Evolutionary conservation across 192 early-diverging fungal genomes (phyloP).

Genomic region (Mortierella antarctica): DNA sequence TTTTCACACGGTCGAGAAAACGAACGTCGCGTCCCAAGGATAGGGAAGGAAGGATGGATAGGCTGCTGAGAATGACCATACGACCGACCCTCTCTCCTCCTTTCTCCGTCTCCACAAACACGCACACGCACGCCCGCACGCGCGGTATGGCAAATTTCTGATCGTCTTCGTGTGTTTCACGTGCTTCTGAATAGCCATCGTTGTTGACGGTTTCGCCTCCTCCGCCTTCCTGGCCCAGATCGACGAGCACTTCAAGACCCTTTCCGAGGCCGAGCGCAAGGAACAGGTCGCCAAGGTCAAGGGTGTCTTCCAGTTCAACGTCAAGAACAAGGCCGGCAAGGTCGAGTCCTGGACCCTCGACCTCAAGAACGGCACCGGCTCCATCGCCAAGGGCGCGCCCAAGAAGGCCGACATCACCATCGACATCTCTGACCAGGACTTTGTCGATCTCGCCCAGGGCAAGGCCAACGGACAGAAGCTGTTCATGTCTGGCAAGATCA

Average conservation of each 20-base stretch:
- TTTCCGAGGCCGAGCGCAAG: slow-evolving; percentile 71
- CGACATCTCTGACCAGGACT: slow-evolving; percentile 78
- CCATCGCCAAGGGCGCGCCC: slow-evolving; percentile 56
- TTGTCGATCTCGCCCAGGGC: slow-evolving; percentile 85
- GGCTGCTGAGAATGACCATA: too few species aligned
- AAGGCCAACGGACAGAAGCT: slow-evolving; percentile 92
- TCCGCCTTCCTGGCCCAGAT: slow-evolving; percentile 81
- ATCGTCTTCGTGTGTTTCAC: not conserved
- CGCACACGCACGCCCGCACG: too few species aligned
- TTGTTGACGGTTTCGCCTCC: slow-evolving; percentile 74
- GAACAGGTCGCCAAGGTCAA: slow-evolving; percentile 79
- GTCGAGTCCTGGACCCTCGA: slow-evolving; percentile 81
- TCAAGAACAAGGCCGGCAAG: slow-evolving; percentile 78
- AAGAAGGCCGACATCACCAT: slow-evolving; percentile 80
- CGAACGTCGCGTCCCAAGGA: too few species aligned
- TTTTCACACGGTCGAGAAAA: too few species aligned
- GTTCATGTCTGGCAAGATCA: slow-evolving; percentile 93
- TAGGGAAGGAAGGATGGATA: too few species aligned
- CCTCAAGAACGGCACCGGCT: slow-evolving; percentile 70
- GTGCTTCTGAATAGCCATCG: slow-evolving; percentile 2
- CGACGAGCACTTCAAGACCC: slow-evolving; percentile 63
- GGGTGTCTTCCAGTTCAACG: slow-evolving; percentile 88
- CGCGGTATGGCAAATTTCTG: too few species aligned
- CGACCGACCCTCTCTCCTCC: too few species aligned
- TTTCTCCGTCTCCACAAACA: too few species aligned